These are phyloP conservation scores for Uronychia binucleata DNA, from an alignment of 73 alveolate genomes.

Conservation along the genomic window DNA sequence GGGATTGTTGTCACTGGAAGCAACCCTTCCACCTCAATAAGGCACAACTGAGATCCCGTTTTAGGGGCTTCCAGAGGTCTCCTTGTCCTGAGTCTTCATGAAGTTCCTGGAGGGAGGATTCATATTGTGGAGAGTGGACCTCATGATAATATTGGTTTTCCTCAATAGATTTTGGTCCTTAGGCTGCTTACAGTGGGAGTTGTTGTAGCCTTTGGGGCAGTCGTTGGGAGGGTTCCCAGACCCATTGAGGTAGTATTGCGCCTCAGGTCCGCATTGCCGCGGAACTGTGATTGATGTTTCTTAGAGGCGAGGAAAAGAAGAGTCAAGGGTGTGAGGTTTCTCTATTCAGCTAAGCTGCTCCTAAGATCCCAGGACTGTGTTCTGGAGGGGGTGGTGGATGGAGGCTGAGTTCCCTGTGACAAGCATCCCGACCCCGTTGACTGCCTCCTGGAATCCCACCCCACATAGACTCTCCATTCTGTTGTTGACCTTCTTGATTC, in stretches of 20 bases:
- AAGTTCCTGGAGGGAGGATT: neutral
- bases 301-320: neutral
- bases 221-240: no score
- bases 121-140: neutral
- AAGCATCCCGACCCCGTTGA: neutral
- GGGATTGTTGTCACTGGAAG: no score
- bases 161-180: neutral
- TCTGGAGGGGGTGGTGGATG: neutral
- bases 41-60: neutral
- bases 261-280: no score
- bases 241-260: no score
- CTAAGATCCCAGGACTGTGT: neutral
- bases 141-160: neutral
- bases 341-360: neutral
- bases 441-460: no score
- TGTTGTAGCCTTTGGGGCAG: neutral
- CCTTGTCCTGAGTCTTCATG: neutral
- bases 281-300: no score
- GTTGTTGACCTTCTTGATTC: neutral
- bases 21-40: neutral
- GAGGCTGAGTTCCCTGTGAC: neutral
- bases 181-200: neutral
- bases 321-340: neutral
- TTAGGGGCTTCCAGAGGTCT: neutral
- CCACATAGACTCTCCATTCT: neutral